Percentiles rank a stretch among this genome's conserved stretches.
phyloP scores from a whole-genome alignment of 2,329 filamentous ascomycete genomes.

The Aspergillus carbonarius region DNA sequence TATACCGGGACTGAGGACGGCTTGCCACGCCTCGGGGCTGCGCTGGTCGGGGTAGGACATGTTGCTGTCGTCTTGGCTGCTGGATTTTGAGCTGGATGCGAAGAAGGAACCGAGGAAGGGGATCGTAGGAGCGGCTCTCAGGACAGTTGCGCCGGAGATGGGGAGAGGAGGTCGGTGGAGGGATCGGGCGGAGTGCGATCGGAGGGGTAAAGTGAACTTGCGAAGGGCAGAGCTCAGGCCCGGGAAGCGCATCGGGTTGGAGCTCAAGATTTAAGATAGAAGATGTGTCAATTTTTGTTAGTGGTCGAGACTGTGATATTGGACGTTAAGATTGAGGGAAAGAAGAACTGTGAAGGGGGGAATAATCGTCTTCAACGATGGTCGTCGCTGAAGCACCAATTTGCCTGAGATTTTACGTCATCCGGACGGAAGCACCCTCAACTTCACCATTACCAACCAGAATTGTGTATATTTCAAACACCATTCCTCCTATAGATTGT shows the following conservation, averaged over 20 bases:
- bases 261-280: not conserved
- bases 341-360: not conserved
- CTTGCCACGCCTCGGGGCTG: slow-evolving; percentile 81
- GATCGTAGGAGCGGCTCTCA: slow-evolving; percentile 71
- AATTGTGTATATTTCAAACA: not conserved
- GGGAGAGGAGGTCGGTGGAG: slow-evolving; percentile 17
- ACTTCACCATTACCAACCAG: not conserved
- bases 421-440: not conserved
- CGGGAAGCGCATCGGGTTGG: slow-evolving; percentile 30
- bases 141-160: slow-evolving; percentile 37
- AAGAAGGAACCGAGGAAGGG: slow-evolving; percentile 79
- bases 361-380: not conserved
- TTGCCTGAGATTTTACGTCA: slow-evolving; percentile 6
- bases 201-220: slow-evolving; percentile 20
- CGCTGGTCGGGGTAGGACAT: slow-evolving; percentile 75
- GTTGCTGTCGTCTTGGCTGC: slow-evolving; percentile 27
- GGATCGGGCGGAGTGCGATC: slow-evolving; percentile 19
- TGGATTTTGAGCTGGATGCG: slow-evolving; percentile 56
- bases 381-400: not conserved
- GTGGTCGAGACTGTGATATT: not conserved
- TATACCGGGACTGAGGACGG: slow-evolving; percentile 71
- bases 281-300: not conserved
- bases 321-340: not conserved
- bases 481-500: not conserved
- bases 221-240: slow-evolving; percentile 18